These are phyloP conservation scores for Gossypium arboreum DNA, from an alignment of 345 rosid genomes.

Conservation along the genomic window DNA sequence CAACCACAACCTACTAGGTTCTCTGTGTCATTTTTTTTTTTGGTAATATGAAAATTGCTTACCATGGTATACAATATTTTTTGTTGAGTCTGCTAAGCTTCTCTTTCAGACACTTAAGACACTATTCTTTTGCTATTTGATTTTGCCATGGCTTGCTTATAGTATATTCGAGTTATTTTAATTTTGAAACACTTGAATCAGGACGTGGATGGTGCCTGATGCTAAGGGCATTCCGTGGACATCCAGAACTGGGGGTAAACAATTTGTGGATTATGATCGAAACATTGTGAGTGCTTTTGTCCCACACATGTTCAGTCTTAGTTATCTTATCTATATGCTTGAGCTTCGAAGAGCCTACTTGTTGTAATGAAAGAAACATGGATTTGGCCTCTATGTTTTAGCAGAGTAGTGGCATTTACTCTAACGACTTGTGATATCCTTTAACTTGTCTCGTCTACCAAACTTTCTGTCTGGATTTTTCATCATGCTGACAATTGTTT, in stretches of 20 bases:
- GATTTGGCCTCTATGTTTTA: not conserved
- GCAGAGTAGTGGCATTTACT: not conserved
- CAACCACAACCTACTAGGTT: not conserved
- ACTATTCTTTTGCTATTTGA: not conserved
- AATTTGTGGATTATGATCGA: conserved; percentile 24
- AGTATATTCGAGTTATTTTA: not conserved
- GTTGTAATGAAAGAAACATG: not conserved
- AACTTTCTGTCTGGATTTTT: conserved; percentile 4
- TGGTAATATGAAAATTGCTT: not conserved
- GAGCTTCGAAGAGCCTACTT: conserved; percentile 1
- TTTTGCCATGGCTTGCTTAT: not conserved
- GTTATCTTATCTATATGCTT: not conserved
- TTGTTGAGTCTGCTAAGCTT: not conserved
- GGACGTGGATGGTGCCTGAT: conserved; percentile 45
- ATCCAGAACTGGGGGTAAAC: conserved; percentile 12
- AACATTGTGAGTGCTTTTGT: conserved; percentile 36
- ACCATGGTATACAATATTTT: not conserved
- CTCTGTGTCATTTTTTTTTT: not conserved
- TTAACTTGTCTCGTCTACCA: not conserved
- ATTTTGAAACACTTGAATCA: conserved; percentile 22
- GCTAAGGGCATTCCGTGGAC: conserved; percentile 18
- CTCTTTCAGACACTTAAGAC: not conserved
- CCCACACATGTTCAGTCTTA: not conserved
- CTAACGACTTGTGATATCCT: not conserved
- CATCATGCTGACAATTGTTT: conserved; percentile 3